Conservation (phyloP, 2,329 filamentous ascomycete species). For the Neocucurbitaria cava region DNA sequence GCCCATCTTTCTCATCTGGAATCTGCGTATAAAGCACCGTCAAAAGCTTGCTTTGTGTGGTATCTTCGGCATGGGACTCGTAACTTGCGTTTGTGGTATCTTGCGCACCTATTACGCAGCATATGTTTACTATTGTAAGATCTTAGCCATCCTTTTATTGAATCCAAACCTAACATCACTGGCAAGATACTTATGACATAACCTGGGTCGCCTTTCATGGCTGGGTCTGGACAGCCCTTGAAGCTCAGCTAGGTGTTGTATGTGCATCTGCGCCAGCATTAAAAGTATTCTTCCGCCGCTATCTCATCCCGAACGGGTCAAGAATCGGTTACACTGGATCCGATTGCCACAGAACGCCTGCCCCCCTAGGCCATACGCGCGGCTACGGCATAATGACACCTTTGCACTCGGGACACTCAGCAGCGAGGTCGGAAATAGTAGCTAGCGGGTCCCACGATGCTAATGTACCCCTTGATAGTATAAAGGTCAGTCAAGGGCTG, state of each 20-base stretch:
- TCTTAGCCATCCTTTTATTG: background rate
- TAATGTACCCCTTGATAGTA: conserved; percentile 25
- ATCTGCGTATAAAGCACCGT: conserved; percentile 51
- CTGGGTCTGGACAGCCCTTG: conserved; percentile 52
- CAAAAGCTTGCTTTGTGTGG: conserved; percentile 56
- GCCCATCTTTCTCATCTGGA: conserved; percentile 54
- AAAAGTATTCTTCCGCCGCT: conserved; percentile 53
- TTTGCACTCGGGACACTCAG: background rate
- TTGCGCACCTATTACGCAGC: conserved; percentile 49
- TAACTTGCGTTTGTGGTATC: conserved; percentile 48
- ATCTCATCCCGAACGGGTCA: conserved; percentile 35
- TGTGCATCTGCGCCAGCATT: conserved; percentile 54
- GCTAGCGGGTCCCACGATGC: conserved; percentile 6
- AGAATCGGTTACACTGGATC: conserved; percentile 15
- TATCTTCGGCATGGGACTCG: conserved; percentile 53
- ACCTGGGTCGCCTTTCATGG: conserved; percentile 50
- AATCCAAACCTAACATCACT: background rate
- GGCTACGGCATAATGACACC: background rate
- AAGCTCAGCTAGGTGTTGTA: conserved; percentile 52
- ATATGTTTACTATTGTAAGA: conserved; percentile 36
- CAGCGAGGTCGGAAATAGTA: conserved; percentile 14
- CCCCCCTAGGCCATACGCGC: background rate
- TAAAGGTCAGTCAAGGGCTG: conserved; percentile 30
- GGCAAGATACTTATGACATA: conserved; percentile 46
- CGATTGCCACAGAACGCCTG: conserved; percentile 7